phyloP scores from a whole-genome alignment of 2,329 filamentous ascomycete genomes.

The Fusarium incarnatum region DNA sequence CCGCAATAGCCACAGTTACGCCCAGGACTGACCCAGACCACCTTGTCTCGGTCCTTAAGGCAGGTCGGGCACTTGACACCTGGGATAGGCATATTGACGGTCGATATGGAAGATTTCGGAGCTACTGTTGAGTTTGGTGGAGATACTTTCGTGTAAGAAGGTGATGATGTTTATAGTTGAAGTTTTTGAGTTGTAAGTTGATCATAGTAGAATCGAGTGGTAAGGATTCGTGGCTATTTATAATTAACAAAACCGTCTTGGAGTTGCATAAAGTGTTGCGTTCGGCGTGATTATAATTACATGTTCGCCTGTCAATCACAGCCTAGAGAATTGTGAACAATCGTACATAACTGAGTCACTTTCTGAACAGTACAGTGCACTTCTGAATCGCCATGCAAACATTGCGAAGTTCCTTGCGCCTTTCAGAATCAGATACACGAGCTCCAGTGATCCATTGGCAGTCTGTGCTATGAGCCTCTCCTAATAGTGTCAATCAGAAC shows the following conservation, averaged over 20 bases:
- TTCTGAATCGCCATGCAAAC: too few species aligned
- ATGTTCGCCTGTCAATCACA: neutral
- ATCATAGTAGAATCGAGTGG: neutral
- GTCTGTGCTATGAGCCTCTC: too few species aligned
- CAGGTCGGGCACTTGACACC: neutral
- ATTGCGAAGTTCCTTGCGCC: neutral
- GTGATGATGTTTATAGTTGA: neutral
- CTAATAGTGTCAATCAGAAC: too few species aligned
- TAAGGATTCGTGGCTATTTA: neutral
- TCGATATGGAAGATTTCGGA: fast-evolving
- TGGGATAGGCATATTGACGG: neutral
- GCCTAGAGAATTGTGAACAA: neutral
- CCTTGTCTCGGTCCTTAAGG: neutral
- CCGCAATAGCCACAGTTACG: neutral
- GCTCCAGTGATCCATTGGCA: neutral
- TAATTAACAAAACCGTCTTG: fast-evolving
- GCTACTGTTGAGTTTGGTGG: fast-evolving
- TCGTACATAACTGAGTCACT: neutral
- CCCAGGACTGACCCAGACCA: neutral
- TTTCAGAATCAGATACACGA: neutral
- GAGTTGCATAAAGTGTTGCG: too few species aligned
- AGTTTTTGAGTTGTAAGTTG: neutral
- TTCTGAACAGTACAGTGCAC: neutral
- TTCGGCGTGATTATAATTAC: neutral
- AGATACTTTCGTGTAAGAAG: neutral